Evolutionary conservation across 352 stramenopile species (phyloP), one percentile per base, ranked within the genome.

Genomic region (Phytopythium helicoides): DNA sequence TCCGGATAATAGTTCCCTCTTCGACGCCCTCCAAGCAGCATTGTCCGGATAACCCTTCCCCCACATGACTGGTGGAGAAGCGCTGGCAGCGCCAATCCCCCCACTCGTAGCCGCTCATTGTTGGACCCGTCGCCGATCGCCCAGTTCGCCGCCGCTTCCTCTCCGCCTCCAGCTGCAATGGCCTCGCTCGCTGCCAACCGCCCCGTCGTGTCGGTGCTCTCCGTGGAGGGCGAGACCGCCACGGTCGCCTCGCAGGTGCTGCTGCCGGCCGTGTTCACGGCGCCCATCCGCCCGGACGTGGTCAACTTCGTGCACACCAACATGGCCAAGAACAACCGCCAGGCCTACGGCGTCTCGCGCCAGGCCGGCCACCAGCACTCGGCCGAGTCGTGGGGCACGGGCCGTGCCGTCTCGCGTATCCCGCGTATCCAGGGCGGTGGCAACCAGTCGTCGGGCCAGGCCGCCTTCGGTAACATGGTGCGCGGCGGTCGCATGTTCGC

Each of bases 281-380:
- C 97, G 34, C 97, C 97, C 52, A 98, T 99, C 75, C 96, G 97
- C 70, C 93, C 96, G 49, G 97, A 99, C 81, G 88, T 99, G 48
- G 96, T 99, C 62, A 97, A 98, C 66, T 99, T 99, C 68, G 97
- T 99, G 41, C 97, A 99, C 90, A 99, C 93, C 38, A 98, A 99
- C 88, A 98, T 99, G 85, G 95, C 94, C 80, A 99, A 99, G 93
- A 99, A 99, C 87, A 84, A 97, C 64, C 94, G 97, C 73, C 97
- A 99, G 83, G 91, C 97, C 21, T 99, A 99, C 84, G 94, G 89
- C 68, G 97, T 99, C 40, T 98, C 85, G 62, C 94, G 97, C 54
- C 77, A 86, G 37, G 97, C 97, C 38, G 96, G 97, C 70, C 97
- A 99, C 82, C 81, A 98, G 73, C 94, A 97, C 79, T 98, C 96